These are phyloP conservation scores for Phaffia tasmanica DNA, from an alignment of 768 basidiomycete genomes.

Conservation along the genomic window DNA sequence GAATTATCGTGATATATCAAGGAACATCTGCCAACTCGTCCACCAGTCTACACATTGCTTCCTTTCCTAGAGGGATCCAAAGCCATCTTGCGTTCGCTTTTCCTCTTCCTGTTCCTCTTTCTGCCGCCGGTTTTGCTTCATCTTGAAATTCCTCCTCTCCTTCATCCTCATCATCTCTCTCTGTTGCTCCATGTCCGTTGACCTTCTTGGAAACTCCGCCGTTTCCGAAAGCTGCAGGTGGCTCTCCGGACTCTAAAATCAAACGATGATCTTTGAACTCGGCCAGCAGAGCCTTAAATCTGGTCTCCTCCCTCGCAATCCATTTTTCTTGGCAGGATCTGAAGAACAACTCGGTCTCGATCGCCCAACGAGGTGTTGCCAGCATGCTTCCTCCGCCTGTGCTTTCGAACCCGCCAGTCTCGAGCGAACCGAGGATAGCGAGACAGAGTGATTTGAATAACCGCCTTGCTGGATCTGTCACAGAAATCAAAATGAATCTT, in stretches of 20 bases:
- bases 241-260: constrained; percentile 45
- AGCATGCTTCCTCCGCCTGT: constrained; percentile 44
- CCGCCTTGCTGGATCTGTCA: constrained; percentile 75
- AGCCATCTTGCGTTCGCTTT: constrained; percentile 47
- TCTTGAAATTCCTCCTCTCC: constrained; percentile 25
- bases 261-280: constrained; percentile 88
- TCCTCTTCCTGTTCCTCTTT: constrained; percentile 39
- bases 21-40: constrained; percentile 28
- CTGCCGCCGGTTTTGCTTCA: constrained; percentile 36
- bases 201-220: constrained; percentile 39
- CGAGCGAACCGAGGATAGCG: constrained; percentile 55
- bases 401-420: constrained; percentile 43
- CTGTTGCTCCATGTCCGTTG: constrained; percentile 28
- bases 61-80: constrained; percentile 79
- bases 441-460: constrained; percentile 62
- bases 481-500: constrained; percentile 69
- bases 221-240: constrained; percentile 39
- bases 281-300: constrained; percentile 65
- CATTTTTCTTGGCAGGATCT: constrained; percentile 57
- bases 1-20: too few species aligned
- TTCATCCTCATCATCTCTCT: constrained; percentile 42
- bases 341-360: constrained; percentile 35
- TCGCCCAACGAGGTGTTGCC: constrained; percentile 50
- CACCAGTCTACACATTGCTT: constrained; percentile 47
- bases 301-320: constrained; percentile 76